Evolutionary conservation across 176 grass and related monocot species (phyloP), one percentile per base, ranked within the genome.

Genomic region (Cenchrus americanus): DNA sequence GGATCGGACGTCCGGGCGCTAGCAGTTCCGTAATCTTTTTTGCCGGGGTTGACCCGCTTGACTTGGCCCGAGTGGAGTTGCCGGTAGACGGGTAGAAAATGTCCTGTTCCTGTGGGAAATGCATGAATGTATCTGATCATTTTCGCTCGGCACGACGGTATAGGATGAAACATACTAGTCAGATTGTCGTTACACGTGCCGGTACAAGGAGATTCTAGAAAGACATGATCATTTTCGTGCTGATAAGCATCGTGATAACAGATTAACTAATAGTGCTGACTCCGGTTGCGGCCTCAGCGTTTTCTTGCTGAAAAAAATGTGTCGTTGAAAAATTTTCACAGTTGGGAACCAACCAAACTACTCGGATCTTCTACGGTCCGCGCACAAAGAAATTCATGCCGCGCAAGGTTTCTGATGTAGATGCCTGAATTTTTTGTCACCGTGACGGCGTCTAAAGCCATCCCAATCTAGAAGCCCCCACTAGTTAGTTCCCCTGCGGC

Each of bases 1-100:
- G n/a, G n/a, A n/a, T n/a, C n/a, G n/a, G n/a, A n/a, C n/a, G n/a
- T n/a, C n/a, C n/a, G n/a, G n/a, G n/a, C n/a, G n/a, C n/a, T n/a
- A n/a, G n/a, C n/a, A n/a, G n/a, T n/a, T n/a, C n/a, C n/a, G n/a
- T 71, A 43, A 26, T 58, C 52, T 54, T 40, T 5, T 51, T 4
- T 42, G 88, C 65, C 73, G 26, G 65, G 10, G 19, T 78, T 19
- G 73, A 67, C 73, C 77, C 73, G 88, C 47, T 71, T 81, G 88
- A 82, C 71, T 81, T 66, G 6, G 9, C 19, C 32, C 27, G 8
- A 66, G 64, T 27, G 64, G 4, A 40, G 24, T 57, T 64, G 59
- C 44, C 59, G 19, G 70, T 63, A 10, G 62, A 47, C 44, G 46
- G 19, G 70, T 63, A 10, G 62, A 47, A 55, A 14, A 43, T 7